Evolutionary conservation across 2,329 filamentous ascomycete species (phyloP).

Genomic region (Orbilia oligospora): DNA sequence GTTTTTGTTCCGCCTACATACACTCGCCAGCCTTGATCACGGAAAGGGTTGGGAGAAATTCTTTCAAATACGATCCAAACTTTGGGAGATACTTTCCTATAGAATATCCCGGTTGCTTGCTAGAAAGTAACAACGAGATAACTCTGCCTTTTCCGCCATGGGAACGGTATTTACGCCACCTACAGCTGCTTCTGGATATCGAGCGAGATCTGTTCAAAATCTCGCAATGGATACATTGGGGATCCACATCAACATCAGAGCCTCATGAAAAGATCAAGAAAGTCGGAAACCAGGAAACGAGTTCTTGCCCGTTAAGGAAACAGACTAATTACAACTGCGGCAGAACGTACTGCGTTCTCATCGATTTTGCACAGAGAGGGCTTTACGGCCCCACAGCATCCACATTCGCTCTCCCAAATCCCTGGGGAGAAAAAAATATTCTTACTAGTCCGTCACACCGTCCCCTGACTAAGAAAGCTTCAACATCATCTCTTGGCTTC

Average conservation of each 20-base stretch:
- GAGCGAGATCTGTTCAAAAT: slow-evolving; percentile 32
- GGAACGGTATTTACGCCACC: slow-evolving; percentile 16
- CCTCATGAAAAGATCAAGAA: slow-evolving; percentile 1
- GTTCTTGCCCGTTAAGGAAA: slow-evolving; percentile 10
- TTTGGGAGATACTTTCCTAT: slow-evolving; percentile 42
- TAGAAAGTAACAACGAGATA: slow-evolving; percentile 15
- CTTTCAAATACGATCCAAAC: slow-evolving; percentile 30
- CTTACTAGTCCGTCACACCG: background rate
- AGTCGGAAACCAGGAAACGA: background rate
- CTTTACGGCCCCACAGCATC: slow-evolving; percentile 13
- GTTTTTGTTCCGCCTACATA: background rate
- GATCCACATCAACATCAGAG: background rate
- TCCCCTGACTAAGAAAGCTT: background rate
- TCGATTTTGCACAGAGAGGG: slow-evolving; percentile 27
- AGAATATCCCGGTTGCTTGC: slow-evolving; percentile 17
- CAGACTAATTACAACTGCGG: slow-evolving; percentile 12
- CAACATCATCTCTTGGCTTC: background rate
- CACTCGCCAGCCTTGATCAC: background rate
- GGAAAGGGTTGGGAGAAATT: slow-evolving; percentile 8
- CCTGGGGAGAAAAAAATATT: background rate
- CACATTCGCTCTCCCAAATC: slow-evolving; percentile 7
- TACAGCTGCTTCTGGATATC: slow-evolving; percentile 17
- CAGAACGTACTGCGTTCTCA: slow-evolving; percentile 28
- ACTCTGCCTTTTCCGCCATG: slow-evolving; percentile 20
- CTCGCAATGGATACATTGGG: slow-evolving; percentile 24